Base-by-base conservation (phyloP, 2,329 filamentous ascomycete genomes). In the Curvularia eragrostidis region DNA sequence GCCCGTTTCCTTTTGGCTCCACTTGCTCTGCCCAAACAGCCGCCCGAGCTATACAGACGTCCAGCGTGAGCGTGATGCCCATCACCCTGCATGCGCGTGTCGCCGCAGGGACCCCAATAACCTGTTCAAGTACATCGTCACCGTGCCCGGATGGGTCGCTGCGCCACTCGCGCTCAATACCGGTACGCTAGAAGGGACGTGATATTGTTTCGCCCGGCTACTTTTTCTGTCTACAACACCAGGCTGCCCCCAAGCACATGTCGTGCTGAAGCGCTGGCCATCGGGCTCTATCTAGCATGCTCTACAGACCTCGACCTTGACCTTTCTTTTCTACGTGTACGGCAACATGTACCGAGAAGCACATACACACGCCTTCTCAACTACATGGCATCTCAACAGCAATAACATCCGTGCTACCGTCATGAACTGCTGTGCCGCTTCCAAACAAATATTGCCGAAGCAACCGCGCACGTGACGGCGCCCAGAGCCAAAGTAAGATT, bases 401-500 rank as follows among this genome's bases (percentile, higher is more conserved):
- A n/a, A 13, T 5, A 28, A 8, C 26, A 8, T n/a, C n/a, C 4
- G 26, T 8, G 12, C 19, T 21, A 42, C 15, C 13, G 1, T 47
- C 38, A 65, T 32, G 61, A 59, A 7, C 49, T 62, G 39, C 63
- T 66, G 51, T 76, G 79, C 64, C 78, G 79, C 70, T 82, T 84
- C 86, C 86, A 89, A 39, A 88, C 84, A 70, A 86, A 83, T 8
- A 84, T 80, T 8, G 84, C 82, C 9, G 85, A 86, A 5, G 83
- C 84, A 12, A 81, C 83, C 12, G 84, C 85, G 65, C 84, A 86
- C 39, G 85, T 81, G 7, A 84, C 82, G 6, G 91, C 93, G 0
- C 91, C 91, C 3, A 96, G 80, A 2, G 91, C 92, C 70, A 98
- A 86, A 69, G 96, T 97, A 70, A 97, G 81, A 61, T 90, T 89